phyloP scores from a whole-genome alignment of 257 asterid species.

The Coffea eugenioides region DNA sequence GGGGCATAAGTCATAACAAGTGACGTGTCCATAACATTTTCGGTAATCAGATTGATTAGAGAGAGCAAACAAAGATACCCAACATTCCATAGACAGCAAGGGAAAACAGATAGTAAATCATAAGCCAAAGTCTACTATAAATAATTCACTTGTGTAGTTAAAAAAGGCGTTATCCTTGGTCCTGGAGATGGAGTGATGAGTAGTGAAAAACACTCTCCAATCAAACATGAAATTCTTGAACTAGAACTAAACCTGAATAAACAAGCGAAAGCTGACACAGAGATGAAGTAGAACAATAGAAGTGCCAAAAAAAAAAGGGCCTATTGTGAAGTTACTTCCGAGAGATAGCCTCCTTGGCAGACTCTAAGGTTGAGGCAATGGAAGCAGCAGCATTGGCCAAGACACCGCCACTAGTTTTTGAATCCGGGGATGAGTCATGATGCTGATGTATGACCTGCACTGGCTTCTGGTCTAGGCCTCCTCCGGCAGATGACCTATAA shows the following conservation, averaged over 20 bases:
- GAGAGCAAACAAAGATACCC: not conserved
- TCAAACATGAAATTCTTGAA: not conserved
- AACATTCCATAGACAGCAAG: not conserved
- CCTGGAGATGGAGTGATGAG: not conserved
- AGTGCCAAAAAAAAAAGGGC: not conserved
- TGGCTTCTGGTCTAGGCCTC: conserved; percentile 38
- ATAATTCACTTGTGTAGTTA: not conserved
- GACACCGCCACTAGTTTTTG: conserved; percentile 50
- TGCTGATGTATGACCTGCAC: conserved; percentile 49
- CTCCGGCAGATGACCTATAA: conserved; percentile 41
- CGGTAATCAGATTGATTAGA: not conserved
- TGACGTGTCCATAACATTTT: not conserved
- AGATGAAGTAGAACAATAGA: not conserved
- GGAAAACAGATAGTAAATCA: not conserved
- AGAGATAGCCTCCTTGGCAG: conserved; percentile 57
- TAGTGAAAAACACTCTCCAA: not conserved
- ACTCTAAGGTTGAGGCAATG: conserved; percentile 55
- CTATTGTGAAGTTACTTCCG: conserved; percentile 23
- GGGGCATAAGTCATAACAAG: not conserved
- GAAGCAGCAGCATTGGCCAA: conserved; percentile 65
- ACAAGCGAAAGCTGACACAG: not conserved
- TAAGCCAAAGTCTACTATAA: not conserved
- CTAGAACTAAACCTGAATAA: not conserved
- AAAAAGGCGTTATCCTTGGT: not conserved
- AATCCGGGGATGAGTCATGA: conserved; percentile 13